Evolutionary conservation across 768 basidiomycete genomes (phyloP).

Genomic region (Agrocybe praecox): DNA sequence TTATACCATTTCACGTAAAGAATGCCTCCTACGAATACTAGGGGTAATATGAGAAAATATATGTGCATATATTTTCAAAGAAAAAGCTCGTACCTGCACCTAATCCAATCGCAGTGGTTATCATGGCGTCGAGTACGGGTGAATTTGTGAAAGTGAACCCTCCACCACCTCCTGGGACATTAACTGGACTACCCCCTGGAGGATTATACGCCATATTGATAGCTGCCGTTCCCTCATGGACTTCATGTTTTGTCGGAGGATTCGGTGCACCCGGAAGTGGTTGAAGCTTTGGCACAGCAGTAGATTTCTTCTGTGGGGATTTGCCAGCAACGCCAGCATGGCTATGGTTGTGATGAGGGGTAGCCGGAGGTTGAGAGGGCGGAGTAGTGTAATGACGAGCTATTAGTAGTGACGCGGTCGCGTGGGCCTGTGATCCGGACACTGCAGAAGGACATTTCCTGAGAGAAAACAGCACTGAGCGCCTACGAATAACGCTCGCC

Average conservation of each 20-base stretch:
- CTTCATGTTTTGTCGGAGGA: slow-evolving; percentile 37
- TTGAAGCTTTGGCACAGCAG: background rate
- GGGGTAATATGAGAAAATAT: background rate
- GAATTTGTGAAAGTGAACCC: slow-evolving; percentile 41
- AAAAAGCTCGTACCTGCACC: slow-evolving; percentile 47
- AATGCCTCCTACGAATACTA: slow-evolving; percentile 73
- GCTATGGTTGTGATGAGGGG: slow-evolving; percentile 1
- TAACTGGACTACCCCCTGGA: slow-evolving; percentile 37
- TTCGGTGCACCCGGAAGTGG: slow-evolving; percentile 15
- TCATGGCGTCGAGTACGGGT: slow-evolving; percentile 53
- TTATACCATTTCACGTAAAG: slow-evolving; percentile 83
- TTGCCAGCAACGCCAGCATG: slow-evolving; percentile 6
- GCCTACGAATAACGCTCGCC: background rate
- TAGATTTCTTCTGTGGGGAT: background rate
- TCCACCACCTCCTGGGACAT: slow-evolving; percentile 32
- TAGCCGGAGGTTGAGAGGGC: slow-evolving; percentile 1
- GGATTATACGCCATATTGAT: slow-evolving; percentile 44
- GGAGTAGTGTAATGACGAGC: slow-evolving; percentile 20
- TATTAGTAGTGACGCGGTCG: background rate
- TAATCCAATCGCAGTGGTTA: slow-evolving; percentile 65
- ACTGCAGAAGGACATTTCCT: background rate
- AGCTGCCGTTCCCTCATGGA: slow-evolving; percentile 40
- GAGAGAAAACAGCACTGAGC: background rate
- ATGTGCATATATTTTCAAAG: background rate
- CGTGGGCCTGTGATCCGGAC: slow-evolving; percentile 4